Percentiles rank a stretch among this genome's conserved stretches.
phyloP scores from a whole-genome alignment of 2,329 filamentous ascomycete genomes.

The Cladophialophora carrionii region DNA sequence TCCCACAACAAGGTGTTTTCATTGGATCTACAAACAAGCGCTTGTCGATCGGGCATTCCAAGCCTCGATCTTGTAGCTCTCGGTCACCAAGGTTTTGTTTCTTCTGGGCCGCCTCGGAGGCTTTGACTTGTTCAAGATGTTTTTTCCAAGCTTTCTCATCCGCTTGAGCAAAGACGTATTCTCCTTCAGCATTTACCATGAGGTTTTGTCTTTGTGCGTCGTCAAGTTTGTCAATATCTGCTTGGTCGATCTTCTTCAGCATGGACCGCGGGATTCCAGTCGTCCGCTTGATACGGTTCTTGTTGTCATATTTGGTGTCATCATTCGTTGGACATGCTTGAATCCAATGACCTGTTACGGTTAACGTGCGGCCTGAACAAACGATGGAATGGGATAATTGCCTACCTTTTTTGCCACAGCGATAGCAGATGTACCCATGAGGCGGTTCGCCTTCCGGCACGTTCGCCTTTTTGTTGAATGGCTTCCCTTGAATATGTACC shows the following conservation, averaged over 20 bases:
- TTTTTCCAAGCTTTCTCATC: constrained; percentile 97
- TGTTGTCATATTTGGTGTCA: constrained; percentile 92
- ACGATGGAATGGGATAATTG: constrained; percentile 8
- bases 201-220: constrained; percentile 82
- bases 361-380: constrained; percentile 39
- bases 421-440: constrained; percentile 92
- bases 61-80: constrained; percentile 81
- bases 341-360: constrained; percentile 80
- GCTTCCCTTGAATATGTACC: constrained; percentile 48
- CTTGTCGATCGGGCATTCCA: constrained; percentile 96
- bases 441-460: constrained; percentile 93
- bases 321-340: constrained; percentile 98
- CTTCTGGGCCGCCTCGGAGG: constrained; percentile 79
- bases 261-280: constrained; percentile 97
- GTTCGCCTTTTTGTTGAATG: constrained; percentile 54
- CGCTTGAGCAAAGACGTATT: constrained; percentile 94
- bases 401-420: constrained; percentile 85
- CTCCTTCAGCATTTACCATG: constrained; percentile 97
- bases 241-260: constrained; percentile 91
- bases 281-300: constrained; percentile 89
- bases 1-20: constrained; percentile 97
- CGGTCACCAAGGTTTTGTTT: constrained; percentile 76
- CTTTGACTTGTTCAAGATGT: constrained; percentile 89
- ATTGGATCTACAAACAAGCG: constrained; percentile 98
- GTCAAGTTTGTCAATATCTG: constrained; percentile 61